Evolutionary conservation across 2,329 filamentous ascomycete species (phyloP).

Genomic region (Cladosporium austrohemisphaericum): DNA sequence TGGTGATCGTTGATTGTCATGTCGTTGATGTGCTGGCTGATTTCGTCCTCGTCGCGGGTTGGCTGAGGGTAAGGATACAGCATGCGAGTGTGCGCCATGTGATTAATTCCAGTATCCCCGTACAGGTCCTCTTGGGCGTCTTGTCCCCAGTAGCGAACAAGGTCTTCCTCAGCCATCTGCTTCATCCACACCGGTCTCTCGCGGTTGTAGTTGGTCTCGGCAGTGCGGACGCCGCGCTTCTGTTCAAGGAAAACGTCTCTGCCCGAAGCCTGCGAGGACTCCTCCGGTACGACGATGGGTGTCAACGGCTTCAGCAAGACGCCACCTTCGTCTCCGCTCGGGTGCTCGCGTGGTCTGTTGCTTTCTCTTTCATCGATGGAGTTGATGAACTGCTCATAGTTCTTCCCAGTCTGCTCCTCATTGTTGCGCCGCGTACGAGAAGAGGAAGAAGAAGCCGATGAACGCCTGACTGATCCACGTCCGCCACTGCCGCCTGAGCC

Average conservation of each 20-base stretch:
- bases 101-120: not conserved
- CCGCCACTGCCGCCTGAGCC: too few relatives aligned
- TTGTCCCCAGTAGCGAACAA: slow-evolving; percentile 17
- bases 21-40: not conserved
- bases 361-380: too few relatives aligned
- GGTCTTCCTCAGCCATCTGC: slow-evolving; percentile 18
- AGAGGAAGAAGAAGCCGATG: too few relatives aligned
- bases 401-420: too few relatives aligned
- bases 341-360: too few relatives aligned
- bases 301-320: too few relatives aligned
- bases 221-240: not conserved
- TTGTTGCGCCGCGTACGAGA: too few relatives aligned
- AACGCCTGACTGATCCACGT: too few relatives aligned
- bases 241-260: not conserved
- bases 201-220: not conserved
- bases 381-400: not conserved
- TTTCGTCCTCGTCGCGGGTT: slow-evolving; percentile 4
- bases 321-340: too few relatives aligned
- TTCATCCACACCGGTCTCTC: not conserved
- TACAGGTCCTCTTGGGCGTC: slow-evolving; percentile 3
- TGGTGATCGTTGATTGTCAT: slow-evolving; percentile 6
- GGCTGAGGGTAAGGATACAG: slow-evolving; percentile 3
- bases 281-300: too few relatives aligned
- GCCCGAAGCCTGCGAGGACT: too few relatives aligned
- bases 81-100: slow-evolving; percentile 3